A percentile compares a stretch with the other conserved stretches of the same genome.
phyloP scores from a whole-genome alignment of 257 asterid genomes.

The Scutellaria baicalensis region DNA sequence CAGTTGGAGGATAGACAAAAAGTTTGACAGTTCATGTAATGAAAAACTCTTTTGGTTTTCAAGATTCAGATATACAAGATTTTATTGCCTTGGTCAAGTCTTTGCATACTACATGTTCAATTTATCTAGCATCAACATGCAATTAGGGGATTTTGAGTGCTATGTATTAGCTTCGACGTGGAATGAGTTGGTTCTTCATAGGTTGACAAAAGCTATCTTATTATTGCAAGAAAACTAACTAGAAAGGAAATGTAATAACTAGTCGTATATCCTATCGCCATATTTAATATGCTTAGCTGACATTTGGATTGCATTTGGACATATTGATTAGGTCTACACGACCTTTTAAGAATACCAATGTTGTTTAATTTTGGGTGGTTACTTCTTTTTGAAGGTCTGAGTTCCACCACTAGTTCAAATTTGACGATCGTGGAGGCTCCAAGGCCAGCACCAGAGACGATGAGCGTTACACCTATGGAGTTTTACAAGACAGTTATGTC shows the following conservation, averaged over 20 bases:
- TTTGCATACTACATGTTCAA: neutral
- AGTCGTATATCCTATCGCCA: neutral
- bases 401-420: conserved; percentile 25
- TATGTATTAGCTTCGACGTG: neutral
- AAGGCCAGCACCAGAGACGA: conserved; percentile 31
- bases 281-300: neutral
- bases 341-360: neutral
- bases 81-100: neutral
- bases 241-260: neutral
- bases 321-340: neutral
- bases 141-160: neutral
- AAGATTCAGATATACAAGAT: too few relatives aligned
- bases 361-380: neutral
- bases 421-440: conserved; percentile 30
- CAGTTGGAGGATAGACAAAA: neutral
- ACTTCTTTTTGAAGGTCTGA: conserved; percentile 26
- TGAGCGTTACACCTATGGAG: conserved; percentile 17
- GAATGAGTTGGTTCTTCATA: neutral
- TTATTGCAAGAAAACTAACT: neutral
- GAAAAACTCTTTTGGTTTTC: neutral
- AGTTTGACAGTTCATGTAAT: neutral
- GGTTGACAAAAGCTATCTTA: neutral
- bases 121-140: neutral
- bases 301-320: neutral
- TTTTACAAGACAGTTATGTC: conserved; percentile 15